Conservation (phyloP, 1,284 basidiomycete species). For the Sphagnurus paluster region DNA sequence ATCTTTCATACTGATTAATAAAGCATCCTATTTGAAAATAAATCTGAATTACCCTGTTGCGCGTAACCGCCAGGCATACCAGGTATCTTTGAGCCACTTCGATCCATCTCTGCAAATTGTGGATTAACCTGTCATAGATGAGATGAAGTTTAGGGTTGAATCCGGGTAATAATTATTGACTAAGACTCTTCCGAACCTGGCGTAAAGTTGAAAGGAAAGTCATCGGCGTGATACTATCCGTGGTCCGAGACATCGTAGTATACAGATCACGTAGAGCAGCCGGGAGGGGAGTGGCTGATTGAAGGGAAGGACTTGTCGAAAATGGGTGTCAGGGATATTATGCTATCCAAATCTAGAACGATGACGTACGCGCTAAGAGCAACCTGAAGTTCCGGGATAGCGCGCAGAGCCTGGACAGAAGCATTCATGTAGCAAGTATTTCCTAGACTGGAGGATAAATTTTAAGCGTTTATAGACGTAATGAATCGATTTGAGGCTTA, state of each 20-base stretch:
- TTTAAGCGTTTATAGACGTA: conserved; percentile 1
- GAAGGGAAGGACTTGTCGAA: conserved; percentile 31
- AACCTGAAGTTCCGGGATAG: conserved; percentile 84
- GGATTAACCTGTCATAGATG: conserved; percentile 60
- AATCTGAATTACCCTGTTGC: conserved; percentile 72
- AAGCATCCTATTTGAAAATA: not conserved
- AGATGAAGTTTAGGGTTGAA: not conserved
- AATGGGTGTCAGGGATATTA: not conserved
- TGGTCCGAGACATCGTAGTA: conserved; percentile 70
- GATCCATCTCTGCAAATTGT: conserved; percentile 85
- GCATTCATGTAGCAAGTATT: conserved; percentile 98
- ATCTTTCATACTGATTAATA: conserved; percentile 47
- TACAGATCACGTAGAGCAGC: conserved; percentile 75
- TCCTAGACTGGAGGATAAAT: conserved; percentile 51
- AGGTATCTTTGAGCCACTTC: conserved; percentile 39
- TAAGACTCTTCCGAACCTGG: conserved; percentile 40
- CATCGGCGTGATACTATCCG: conserved; percentile 78
- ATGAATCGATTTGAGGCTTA: conserved; percentile 31
- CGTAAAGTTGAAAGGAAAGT: conserved; percentile 74
- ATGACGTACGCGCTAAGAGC: conserved; percentile 60
- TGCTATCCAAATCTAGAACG: not conserved
- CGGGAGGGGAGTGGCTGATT: conserved; percentile 44
- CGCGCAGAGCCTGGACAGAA: conserved; percentile 88
- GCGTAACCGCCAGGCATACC: conserved; percentile 60
- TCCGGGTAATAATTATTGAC: not conserved